These are phyloP conservation scores for Blastobotrys robertii DNA, from an alignment of 805 yeast species.

Conservation along the genomic window DNA sequence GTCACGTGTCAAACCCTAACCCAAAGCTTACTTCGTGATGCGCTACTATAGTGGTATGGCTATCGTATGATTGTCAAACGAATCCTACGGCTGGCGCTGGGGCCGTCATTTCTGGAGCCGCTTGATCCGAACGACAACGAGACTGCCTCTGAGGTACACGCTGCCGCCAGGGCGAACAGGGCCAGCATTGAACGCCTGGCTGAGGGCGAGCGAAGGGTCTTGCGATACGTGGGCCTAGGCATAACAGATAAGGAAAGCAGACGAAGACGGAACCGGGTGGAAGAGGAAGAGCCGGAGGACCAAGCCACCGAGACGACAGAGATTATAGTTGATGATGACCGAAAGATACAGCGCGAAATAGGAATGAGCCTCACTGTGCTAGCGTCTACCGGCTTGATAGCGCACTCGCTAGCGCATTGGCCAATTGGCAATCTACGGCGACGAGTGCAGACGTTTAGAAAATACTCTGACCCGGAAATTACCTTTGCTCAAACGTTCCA, in stretches of 20 bases:
- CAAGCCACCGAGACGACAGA: too few relatives aligned
- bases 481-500: too few relatives aligned
- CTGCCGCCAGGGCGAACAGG: constrained; percentile 5
- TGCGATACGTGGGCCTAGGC: constrained; percentile 9
- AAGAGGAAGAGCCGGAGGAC: background rate
- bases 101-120: constrained; percentile 16
- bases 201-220: constrained; percentile 7
- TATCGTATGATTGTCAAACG: constrained; percentile 15
- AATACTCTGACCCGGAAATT: background rate
- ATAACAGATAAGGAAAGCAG: background rate
- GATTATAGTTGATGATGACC: too few relatives aligned
- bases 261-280: background rate
- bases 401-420: constrained; percentile 6
- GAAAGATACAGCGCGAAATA: too few relatives aligned
- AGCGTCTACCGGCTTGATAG: background rate
- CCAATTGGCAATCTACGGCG: constrained; percentile 5
- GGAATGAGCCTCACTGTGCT: too few relatives aligned
- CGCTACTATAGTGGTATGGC: background rate
- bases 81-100: constrained; percentile 16
- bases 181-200: constrained; percentile 2
- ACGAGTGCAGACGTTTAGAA: constrained; percentile 3
- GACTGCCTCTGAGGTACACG: background rate
- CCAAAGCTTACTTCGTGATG: background rate
- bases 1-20: background rate
- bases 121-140: constrained; percentile 5